Conservation (phyloP, 306 rosid genomes). For the Adenanthera pavonina region DNA sequence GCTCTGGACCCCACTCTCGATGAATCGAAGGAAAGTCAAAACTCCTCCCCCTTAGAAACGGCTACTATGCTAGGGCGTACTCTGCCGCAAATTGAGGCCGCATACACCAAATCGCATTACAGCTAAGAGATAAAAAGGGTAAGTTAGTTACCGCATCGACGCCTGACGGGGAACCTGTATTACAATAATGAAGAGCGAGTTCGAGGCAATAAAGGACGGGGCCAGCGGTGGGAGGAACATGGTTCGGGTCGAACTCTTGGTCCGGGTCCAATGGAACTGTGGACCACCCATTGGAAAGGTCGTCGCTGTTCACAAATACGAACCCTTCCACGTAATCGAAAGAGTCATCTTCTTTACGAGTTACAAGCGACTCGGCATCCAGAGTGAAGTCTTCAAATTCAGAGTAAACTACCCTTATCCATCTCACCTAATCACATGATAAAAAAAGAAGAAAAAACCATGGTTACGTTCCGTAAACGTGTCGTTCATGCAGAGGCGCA, state of each 20-base stretch:
- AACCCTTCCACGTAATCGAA: slow-evolving; percentile 98
- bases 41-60: background rate
- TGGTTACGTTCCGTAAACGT: slow-evolving; percentile 39
- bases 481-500: slow-evolving; percentile 34
- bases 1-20: background rate
- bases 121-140: background rate
- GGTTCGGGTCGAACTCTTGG: slow-evolving; percentile 57
- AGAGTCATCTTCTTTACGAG: slow-evolving; percentile 60
- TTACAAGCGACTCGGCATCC: slow-evolving; percentile 86
- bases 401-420: slow-evolving; percentile 86
- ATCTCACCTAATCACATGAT: slow-evolving; percentile 68
- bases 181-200: slow-evolving; percentile 70
- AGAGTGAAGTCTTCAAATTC: slow-evolving; percentile 70
- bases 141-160: slow-evolving; percentile 66
- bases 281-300: slow-evolving; percentile 75
- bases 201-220: slow-evolving; percentile 90
- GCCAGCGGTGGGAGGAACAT: slow-evolving; percentile 55
- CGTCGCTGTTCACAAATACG: slow-evolving; percentile 74
- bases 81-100: background rate
- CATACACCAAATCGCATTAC: background rate
- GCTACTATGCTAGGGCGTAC: background rate
- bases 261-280: slow-evolving; percentile 61
- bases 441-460: background rate
- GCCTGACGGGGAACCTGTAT: slow-evolving; percentile 49
- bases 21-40: slow-evolving; percentile 7